Evolutionary conservation across 805 yeast species (phyloP).

Genomic region (Candida railenensis): DNA sequence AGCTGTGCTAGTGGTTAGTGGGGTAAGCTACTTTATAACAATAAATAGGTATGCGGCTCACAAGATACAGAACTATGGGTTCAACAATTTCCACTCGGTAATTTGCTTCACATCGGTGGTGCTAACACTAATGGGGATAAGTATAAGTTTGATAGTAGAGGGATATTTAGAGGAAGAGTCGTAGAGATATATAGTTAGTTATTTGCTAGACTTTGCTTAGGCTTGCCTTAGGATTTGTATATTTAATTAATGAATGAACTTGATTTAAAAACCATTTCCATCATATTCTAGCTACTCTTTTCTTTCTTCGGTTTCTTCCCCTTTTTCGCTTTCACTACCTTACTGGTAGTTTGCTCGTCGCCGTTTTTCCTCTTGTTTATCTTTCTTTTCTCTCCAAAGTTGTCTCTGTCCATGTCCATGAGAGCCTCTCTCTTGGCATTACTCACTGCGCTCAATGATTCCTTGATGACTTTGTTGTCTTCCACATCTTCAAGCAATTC

Average conservation of each 20-base stretch:
- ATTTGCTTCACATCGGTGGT: conserved; percentile 32
- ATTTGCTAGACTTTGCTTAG: too few relatives aligned
- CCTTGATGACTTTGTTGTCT: conserved; percentile 75
- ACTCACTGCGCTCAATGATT: conserved; percentile 66
- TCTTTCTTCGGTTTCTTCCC: conserved; percentile 3
- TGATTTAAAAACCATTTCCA: too few relatives aligned
- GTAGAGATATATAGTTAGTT: not conserved
- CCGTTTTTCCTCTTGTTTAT: conserved; percentile 45
- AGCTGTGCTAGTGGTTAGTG: conserved; percentile 36
- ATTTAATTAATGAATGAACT: not conserved
- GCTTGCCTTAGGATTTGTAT: not conserved
- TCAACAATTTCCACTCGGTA: conserved; percentile 28
- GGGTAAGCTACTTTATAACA: conserved; percentile 42
- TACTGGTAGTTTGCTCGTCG: conserved; percentile 9
- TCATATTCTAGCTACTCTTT: too few relatives aligned
- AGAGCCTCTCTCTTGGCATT: conserved; percentile 86
- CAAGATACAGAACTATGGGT: conserved; percentile 38
- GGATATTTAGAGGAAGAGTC: conserved; percentile 11
- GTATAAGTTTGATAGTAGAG: conserved; percentile 25
- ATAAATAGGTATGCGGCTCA: conserved; percentile 43
- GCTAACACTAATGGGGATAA: conserved; percentile 33
- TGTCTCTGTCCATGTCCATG: conserved; percentile 91
- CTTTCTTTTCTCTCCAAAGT: conserved; percentile 73
- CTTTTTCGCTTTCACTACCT: conserved; percentile 15
- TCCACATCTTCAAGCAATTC: conserved; percentile 66